These are phyloP conservation scores for Fusarium sp. DNA, from an alignment of 2,329 filamentous ascomycete species.

Conservation along the genomic window DNA sequence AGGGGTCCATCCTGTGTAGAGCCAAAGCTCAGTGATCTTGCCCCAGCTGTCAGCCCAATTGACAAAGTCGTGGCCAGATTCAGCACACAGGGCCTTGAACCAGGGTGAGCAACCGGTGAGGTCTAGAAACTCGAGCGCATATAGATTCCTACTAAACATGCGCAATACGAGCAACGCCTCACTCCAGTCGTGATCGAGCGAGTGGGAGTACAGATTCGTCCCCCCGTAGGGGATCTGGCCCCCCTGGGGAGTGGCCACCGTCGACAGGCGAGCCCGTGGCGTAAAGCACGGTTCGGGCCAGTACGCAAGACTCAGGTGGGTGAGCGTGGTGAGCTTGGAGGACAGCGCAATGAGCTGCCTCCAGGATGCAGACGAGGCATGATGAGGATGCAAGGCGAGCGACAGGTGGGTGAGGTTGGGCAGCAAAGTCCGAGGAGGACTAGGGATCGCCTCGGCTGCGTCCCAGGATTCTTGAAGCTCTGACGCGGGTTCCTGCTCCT, in stretches of 20 bases:
- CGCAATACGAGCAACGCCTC: conserved; percentile 69
- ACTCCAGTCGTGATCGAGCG: conserved; percentile 69
- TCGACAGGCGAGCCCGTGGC: conserved; percentile 63
- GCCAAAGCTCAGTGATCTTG: conserved; percentile 60
- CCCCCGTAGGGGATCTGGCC: conserved; percentile 64
- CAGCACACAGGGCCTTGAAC: conserved; percentile 61
- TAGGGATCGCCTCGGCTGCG: conserved; percentile 49
- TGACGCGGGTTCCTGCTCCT: conserved; percentile 24
- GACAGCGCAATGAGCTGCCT: conserved; percentile 68
- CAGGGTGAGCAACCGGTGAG: conserved; percentile 70
- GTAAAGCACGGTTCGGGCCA: conserved; percentile 73
- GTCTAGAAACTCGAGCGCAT: conserved; percentile 71
- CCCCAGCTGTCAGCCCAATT: conserved; percentile 69
- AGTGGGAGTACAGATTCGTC: conserved; percentile 69
- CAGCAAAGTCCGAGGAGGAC: conserved; percentile 56
- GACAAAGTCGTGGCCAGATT: conserved; percentile 60
- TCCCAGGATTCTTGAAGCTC: conserved; percentile 68
- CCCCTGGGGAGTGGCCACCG: conserved; percentile 59
- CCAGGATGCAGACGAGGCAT: conserved; percentile 62
- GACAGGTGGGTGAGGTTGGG: conserved; percentile 72
- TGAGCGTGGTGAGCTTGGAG: conserved; percentile 64
- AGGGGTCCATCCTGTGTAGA: conserved; percentile 59
- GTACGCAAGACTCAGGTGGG: conserved; percentile 71
- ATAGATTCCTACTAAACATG: conserved; percentile 65
- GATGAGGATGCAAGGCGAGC: conserved; percentile 60